Evolutionary conservation across 345 rosid species (phyloP).

Genomic region (Turritis glabra): DNA sequence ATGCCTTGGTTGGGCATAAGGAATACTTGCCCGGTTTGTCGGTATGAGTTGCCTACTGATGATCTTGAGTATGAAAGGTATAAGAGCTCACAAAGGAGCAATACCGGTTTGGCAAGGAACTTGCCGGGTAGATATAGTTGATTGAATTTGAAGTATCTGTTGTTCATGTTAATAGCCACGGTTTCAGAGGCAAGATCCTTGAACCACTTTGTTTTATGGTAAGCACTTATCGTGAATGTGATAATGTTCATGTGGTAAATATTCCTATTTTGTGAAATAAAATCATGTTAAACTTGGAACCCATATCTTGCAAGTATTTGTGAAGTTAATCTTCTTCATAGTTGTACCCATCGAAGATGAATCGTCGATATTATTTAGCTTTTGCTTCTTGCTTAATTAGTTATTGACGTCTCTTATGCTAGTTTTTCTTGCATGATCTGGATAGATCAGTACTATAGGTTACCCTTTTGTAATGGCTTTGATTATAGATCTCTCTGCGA

Average conservation of each 20-base stretch:
- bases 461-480: neutral
- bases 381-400: neutral
- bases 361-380: neutral
- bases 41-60: slow-evolving; percentile 58
- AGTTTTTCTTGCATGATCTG: neutral
- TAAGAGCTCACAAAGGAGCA: slow-evolving; percentile 25
- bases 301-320: slow-evolving; percentile 11
- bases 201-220: slow-evolving; percentile 25
- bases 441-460: neutral
- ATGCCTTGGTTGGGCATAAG: slow-evolving; percentile 53
- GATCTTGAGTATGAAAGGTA: slow-evolving; percentile 49
- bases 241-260: slow-evolving; percentile 38
- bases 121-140: slow-evolving; percentile 28
- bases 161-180: slow-evolving; percentile 12
- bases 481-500: neutral
- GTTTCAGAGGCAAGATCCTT: slow-evolving; percentile 20
- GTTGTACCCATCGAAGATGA: neutral
- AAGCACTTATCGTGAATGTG: slow-evolving; percentile 3
- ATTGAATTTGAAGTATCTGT: slow-evolving; percentile 1
- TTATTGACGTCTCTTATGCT: neutral
- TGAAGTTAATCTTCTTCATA: slow-evolving; percentile 1
- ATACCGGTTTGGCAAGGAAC: neutral
- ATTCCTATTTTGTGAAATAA: slow-evolving; percentile 12
- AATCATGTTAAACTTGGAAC: slow-evolving; percentile 21
- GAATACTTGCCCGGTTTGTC: slow-evolving; percentile 59